Percentiles rank a stretch among this genome's conserved stretches.
Evolutionary conservation across 441 rosid species (phyloP).

Genomic region (Sinapis alba): DNA sequence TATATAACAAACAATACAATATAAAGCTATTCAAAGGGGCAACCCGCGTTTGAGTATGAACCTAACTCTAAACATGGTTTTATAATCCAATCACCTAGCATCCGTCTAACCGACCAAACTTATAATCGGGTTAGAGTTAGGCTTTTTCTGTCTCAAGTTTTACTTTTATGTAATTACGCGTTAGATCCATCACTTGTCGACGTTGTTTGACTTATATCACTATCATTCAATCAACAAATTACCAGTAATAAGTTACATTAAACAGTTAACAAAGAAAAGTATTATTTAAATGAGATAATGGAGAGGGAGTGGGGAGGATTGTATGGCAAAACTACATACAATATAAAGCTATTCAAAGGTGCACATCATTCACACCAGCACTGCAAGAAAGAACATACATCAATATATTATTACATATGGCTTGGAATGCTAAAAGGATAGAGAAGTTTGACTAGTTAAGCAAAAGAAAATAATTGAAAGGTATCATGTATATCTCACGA

Average conservation of each 20-base stretch:
- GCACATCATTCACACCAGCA: neutral
- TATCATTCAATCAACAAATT: neutral
- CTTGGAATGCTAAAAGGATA: neutral
- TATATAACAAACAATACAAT: neutral
- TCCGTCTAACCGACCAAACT: neutral
- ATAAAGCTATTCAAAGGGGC: neutral
- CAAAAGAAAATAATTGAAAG: neutral
- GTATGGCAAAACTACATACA: neutral
- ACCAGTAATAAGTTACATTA: neutral
- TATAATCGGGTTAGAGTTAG: neutral
- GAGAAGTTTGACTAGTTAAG: slow-evolving; percentile 22
- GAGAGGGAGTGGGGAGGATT: neutral
- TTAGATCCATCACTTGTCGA: slow-evolving; percentile 12
- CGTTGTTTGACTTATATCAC: neutral
- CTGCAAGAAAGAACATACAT: slow-evolving; percentile 16
- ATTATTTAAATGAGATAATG: neutral
- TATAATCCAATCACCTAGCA: neutral
- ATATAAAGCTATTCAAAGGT: too few relatives aligned
- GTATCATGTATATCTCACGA: slow-evolving; percentile 1
- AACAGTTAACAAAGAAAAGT: neutral
- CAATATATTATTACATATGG: neutral
- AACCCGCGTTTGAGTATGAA: neutral
- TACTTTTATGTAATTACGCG: neutral
- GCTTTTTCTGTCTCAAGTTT: neutral
- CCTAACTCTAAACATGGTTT: neutral